Base-by-base conservation (phyloP, 768 basidiomycete species). In the Hydnum rufescens region DNA sequence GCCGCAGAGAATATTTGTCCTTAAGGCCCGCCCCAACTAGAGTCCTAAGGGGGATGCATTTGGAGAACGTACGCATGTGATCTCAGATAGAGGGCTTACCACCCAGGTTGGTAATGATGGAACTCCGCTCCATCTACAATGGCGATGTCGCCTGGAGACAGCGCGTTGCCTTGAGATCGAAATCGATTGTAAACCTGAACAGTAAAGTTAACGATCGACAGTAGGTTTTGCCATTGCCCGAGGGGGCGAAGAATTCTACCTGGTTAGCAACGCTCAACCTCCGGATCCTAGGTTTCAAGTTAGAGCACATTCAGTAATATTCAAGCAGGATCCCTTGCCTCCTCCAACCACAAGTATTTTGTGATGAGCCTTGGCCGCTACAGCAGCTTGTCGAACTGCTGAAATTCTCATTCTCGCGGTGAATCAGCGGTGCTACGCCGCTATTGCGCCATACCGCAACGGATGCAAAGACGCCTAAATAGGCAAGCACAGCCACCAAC, bases 81-180 rank as follows among this genome's bases (percentile, higher is more conserved):
- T 19, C 29, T 19, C 18, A 22, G 5, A 49, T 18, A n/a, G 42
- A 23, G 54, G 34, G 58, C 69, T 60, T 64, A 86, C 86, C 92
- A 96, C 66, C 92, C 93, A 22, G 93, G 93, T 76, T 92, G 80
- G 67, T 93, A 96, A 64, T 86, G 76, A 65, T 96, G 92, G 49
- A 75, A 74, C 55, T 81, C 71, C 23, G 85, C 76, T 18, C 74
- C 75, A 61, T 97, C 93, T 30, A 95, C 66, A 52, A 97, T 80
- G 4, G 77, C 85, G 44, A 97, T 77, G 63, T 96, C 92, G 23
- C 78, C 83, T 19, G 70, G 64, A 39, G 71, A 74, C 32, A 95
- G 63, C 28, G 5, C 18, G 74, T 80, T 79, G 5, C 79, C 81
- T 42, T 80, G 77, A 8, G 71, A 68, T 57, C 73, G 71, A 64